Evolutionary conservation across 805 yeast species (phyloP).

Genomic region (Ogataea nitratoaversa): DNA sequence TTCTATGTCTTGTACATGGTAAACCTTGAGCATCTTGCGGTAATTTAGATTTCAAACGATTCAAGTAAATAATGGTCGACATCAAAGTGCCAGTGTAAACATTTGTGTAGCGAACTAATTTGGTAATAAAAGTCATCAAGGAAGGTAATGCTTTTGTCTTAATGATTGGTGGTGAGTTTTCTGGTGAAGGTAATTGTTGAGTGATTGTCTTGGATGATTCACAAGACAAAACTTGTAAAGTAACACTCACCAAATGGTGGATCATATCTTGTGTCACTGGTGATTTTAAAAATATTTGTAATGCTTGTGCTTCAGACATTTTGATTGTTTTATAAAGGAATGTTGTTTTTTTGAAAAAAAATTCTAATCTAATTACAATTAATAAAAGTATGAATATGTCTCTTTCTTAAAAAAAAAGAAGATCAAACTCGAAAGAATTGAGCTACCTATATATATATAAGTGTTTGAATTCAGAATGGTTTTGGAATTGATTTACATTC

Average conservation of each 20-base stretch:
- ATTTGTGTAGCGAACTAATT: conserved; percentile 67
- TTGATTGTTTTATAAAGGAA: background rate
- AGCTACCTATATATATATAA: background rate
- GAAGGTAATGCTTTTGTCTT: conserved; percentile 54
- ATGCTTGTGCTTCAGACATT: conserved; percentile 53
- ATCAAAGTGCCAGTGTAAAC: conserved; percentile 78
- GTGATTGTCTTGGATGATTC: conserved; percentile 35
- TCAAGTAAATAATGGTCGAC: conserved; percentile 66
- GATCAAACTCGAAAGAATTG: background rate
- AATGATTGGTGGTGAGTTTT: conserved; percentile 27
- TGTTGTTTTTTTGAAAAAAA: too few relatives aligned
- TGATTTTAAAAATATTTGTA: conserved; percentile 52
- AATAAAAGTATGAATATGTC: too few relatives aligned
- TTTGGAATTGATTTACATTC: background rate
- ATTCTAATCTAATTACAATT: too few relatives aligned
- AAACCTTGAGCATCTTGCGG: conserved; percentile 73
- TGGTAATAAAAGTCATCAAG: conserved; percentile 68
- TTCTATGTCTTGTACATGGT: conserved; percentile 77
- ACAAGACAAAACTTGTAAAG: conserved; percentile 66
- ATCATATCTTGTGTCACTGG: conserved; percentile 76
- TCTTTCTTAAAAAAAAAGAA: too few relatives aligned
- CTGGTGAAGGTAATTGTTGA: conserved; percentile 31
- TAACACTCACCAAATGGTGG: conserved; percentile 59
- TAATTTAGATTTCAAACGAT: conserved; percentile 53
- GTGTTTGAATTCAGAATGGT: background rate